These are phyloP conservation scores for Xylariales sp. DNA, from an alignment of 2,329 filamentous ascomycete genomes.

Conservation along the genomic window DNA sequence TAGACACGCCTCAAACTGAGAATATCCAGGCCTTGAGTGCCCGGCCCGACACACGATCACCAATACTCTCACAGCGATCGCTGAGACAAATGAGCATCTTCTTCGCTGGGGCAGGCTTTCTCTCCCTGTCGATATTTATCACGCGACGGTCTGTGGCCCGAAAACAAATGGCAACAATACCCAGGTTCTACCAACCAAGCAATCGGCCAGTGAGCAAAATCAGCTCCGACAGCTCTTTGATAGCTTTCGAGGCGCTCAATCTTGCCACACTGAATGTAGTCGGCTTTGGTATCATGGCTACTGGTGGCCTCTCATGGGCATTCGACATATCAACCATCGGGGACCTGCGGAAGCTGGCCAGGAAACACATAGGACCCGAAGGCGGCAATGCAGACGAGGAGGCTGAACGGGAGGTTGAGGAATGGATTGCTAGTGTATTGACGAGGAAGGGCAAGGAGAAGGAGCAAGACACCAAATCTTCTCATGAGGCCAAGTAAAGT, in stretches of 20 bases:
- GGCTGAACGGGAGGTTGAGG: slow-evolving; percentile 57
- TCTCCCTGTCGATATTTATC: slow-evolving; percentile 65
- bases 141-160: slow-evolving; percentile 66
- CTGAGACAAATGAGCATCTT: slow-evolving; percentile 65
- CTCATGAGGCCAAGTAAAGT: too few relatives aligned
- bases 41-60: slow-evolving; percentile 15
- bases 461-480: too few relatives aligned
- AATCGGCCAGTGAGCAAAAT: slow-evolving; percentile 37
- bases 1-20: neutral
- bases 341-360: slow-evolving; percentile 55
- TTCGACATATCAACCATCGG: slow-evolving; percentile 69
- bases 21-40: slow-evolving; percentile 8
- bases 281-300: slow-evolving; percentile 68
- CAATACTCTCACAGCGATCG: slow-evolving; percentile 41
- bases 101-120: slow-evolving; percentile 69
- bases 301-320: slow-evolving; percentile 70
- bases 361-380: slow-evolving; percentile 31
- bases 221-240: slow-evolving; percentile 58
- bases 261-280: slow-evolving; percentile 83
- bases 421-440: slow-evolving; percentile 57
- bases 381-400: slow-evolving; percentile 37
- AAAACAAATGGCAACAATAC: slow-evolving; percentile 56
- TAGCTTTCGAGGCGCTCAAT: slow-evolving; percentile 78
- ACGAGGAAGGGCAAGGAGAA: slow-evolving; percentile 48
- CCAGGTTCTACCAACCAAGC: slow-evolving; percentile 68